Percentiles rank a stretch among this genome's conserved stretches.
Conservation (phyloP, 176 grass and related monocot species). For the Luzula sylvatica region DNA sequence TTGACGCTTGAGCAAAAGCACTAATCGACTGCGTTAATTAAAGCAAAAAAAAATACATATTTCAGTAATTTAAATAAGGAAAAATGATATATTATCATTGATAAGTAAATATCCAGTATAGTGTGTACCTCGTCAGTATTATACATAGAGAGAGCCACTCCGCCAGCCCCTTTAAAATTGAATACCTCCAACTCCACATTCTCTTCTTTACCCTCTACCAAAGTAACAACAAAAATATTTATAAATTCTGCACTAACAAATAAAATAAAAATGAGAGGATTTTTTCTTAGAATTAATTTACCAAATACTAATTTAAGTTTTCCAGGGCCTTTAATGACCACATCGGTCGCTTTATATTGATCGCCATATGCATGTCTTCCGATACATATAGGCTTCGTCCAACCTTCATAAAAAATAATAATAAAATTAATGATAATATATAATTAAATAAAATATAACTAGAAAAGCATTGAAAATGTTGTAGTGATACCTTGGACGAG, state of each 20-base stretch:
- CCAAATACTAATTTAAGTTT: slow-evolving; percentile 77
- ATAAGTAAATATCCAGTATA: neutral
- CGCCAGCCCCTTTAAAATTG: slow-evolving; percentile 56
- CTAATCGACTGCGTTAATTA: slow-evolving; percentile 53
- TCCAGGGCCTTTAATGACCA: slow-evolving; percentile 53
- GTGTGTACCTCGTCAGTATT: slow-evolving; percentile 64
- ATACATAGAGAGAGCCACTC: slow-evolving; percentile 71
- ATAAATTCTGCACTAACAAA: slow-evolving; percentile 11
- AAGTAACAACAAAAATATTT: neutral
- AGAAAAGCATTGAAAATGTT: no score
- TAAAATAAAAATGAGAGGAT: neutral
- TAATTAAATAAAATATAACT: neutral
- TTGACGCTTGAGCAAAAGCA: slow-evolving; percentile 80
- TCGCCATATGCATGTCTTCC: slow-evolving; percentile 80
- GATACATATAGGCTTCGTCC: slow-evolving; percentile 71
- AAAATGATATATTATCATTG: no score
- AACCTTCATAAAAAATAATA: slow-evolving; percentile 22
- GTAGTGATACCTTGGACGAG: slow-evolving; percentile 49
- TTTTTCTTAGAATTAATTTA: slow-evolving; percentile 23
- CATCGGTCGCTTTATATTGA: slow-evolving; percentile 72
- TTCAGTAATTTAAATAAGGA: neutral
- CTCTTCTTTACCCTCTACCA: slow-evolving; percentile 49
- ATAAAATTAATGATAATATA: no score
- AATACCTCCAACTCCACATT: slow-evolving; percentile 64
- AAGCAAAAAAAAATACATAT: slow-evolving; percentile 11